phyloP scores from a whole-genome alignment of 805 yeast species.

The Barnettozyma pratensis region DNA sequence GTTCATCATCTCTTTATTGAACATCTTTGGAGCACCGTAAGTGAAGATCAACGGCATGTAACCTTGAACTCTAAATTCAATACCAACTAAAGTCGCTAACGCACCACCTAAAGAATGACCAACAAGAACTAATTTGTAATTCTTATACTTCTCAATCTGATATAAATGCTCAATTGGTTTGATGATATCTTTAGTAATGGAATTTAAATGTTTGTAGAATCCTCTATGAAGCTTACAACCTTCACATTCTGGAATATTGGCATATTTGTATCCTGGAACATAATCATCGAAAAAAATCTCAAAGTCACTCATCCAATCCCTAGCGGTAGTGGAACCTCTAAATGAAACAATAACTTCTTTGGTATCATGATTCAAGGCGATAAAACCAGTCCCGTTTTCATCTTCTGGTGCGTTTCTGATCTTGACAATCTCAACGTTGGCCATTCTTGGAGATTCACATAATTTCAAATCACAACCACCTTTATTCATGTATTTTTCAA shows the following conservation, averaged over 20 bases:
- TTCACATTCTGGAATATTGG: constrained; percentile 31
- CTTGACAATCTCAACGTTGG: constrained; percentile 10
- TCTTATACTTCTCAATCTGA: constrained; percentile 32
- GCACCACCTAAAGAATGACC: constrained; percentile 85
- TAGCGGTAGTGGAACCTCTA: constrained; percentile 60
- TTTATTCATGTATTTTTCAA: constrained; percentile 6
- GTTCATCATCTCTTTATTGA: constrained; percentile 43
- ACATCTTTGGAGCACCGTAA: constrained; percentile 64
- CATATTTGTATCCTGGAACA: constrained; percentile 12
- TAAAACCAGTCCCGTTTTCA: constrained; percentile 46
- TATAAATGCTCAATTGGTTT: constrained; percentile 30
- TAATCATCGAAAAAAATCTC: constrained; percentile 28
- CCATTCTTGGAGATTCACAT: constrained; percentile 10
- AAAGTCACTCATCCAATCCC: constrained; percentile 66
- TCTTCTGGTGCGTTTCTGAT: constrained; percentile 14
- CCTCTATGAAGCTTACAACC: constrained; percentile 64
- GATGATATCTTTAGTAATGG: constrained; percentile 31
- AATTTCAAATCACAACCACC: constrained; percentile 20
- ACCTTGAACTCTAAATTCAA: constrained; percentile 56
- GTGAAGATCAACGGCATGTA: constrained; percentile 48
- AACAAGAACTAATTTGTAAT: constrained; percentile 45
- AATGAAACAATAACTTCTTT: constrained; percentile 49
- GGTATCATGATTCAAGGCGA: constrained; percentile 43
- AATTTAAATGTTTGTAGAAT: constrained; percentile 43
- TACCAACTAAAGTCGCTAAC: constrained; percentile 54